Base-by-base conservation (phyloP, 1,284 basidiomycete species). In the Phlebopus sp. region DNA sequence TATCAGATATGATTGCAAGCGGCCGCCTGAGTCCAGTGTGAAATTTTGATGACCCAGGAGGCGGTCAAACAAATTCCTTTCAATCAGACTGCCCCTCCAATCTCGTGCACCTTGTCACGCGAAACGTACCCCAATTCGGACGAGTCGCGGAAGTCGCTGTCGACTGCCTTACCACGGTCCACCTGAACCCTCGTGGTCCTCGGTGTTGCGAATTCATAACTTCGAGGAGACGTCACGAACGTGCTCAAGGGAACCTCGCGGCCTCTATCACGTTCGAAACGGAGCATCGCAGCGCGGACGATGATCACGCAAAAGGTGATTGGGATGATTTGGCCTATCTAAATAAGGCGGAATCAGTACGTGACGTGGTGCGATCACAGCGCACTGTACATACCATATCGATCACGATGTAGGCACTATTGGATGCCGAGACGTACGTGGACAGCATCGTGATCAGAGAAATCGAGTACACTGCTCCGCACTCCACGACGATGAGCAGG, bases 281-380 rank as follows among this genome's bases (percentile, higher is more conserved):
- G 30, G 6, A 42, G 15, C 43, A 44, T 44, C n/a, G 43, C 35
- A 15, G 32, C 34, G 11, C 43, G n/a, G n/a, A 37, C 23, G 32
- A 44, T 44, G 43, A 43, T 34, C 15, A 35, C 29, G 15, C 32
- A 34, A 14, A 43, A 43, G 29, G 42, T 35, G 31, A 43, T 43
- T 15, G 43, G 34, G 25, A 44, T 44, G 32, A 44, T 44, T 37
- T 44, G 42, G 18, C 42, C 34, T 19, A 44, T 44, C 42, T 44
- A 31, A 31, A 27, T n/a, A n/a, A n/a, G n/a, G 41, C 17, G 3
- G 13, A 14, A 36, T 37, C 18, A 37, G 34, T 17, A 27, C 34
- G 15, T 13, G 5, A 32, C 9, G 21, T 32, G 13, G 17, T 36
- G 25, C 18, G 27, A n/a, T n/a, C n/a, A n/a, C n/a, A 30, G 15